phyloP scores from a whole-genome alignment of 805 yeast genomes.

The Candida nitratophila region DNA sequence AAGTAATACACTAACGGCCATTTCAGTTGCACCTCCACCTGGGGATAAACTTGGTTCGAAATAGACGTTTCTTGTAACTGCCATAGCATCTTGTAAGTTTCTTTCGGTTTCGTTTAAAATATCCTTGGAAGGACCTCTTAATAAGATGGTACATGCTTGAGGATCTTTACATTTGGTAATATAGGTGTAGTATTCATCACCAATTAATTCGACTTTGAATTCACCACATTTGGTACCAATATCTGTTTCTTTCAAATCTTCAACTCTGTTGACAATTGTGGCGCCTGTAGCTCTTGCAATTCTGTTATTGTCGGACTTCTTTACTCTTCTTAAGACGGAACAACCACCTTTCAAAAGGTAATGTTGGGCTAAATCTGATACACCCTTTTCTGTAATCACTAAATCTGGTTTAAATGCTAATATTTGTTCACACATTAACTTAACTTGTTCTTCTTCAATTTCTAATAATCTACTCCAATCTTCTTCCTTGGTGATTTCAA shows the following conservation, averaged over 20 bases:
- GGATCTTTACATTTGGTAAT: slow-evolving; percentile 77
- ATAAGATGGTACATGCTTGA: slow-evolving; percentile 84
- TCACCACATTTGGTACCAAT: slow-evolving; percentile 85
- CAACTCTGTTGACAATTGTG: slow-evolving; percentile 90
- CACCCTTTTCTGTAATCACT: slow-evolving; percentile 97
- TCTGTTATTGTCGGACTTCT: slow-evolving; percentile 93
- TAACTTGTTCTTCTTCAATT: slow-evolving; percentile 97
- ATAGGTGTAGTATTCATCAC: slow-evolving; percentile 94
- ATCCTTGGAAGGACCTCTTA: slow-evolving; percentile 97
- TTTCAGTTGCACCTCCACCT: slow-evolving; percentile 99
- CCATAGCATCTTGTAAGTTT: slow-evolving; percentile 97
- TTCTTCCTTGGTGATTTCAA: slow-evolving; percentile 91
- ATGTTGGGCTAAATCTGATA: slow-evolving; percentile 96
- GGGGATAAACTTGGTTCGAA: slow-evolving; percentile 93
- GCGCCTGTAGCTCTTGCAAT: slow-evolving; percentile 98
- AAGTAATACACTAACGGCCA: slow-evolving; percentile 89
- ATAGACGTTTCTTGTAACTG: slow-evolving; percentile 91
- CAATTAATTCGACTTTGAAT: slow-evolving; percentile 90
- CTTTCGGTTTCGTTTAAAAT: slow-evolving; percentile 94
- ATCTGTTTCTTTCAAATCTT: slow-evolving; percentile 87
- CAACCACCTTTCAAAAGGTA: slow-evolving; percentile 89
- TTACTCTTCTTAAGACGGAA: slow-evolving; percentile 87
- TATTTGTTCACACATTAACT: slow-evolving; percentile 76
- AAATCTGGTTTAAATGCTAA: slow-evolving; percentile 84
- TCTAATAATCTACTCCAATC: slow-evolving; percentile 95